Evolutionary conservation across 2,329 filamentous ascomycete genomes (phyloP), one percentile per base, ranked within the genome.

Genomic region (Clonostachys byssicola): DNA sequence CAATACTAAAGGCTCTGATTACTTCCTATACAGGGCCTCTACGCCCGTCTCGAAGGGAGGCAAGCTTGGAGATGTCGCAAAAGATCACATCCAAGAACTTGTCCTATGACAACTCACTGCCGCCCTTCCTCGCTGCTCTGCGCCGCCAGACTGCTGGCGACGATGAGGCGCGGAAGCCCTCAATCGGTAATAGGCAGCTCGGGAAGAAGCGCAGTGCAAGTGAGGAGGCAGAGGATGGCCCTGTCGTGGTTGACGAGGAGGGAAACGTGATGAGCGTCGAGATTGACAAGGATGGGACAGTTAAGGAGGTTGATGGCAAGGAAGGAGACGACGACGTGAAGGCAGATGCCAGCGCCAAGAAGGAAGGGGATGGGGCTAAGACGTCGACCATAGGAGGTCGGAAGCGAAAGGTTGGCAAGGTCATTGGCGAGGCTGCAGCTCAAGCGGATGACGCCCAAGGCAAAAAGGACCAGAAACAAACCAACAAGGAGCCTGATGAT

Each of bases 171-270:
- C 60, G 72, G 64, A 66, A 77, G 36, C 70, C 80, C 55, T 75
- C 81, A 47, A 38, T 17, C 6, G 70, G 67, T 6, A 71, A 70
- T 16, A 67, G 77, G 3, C 68, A 78, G n/a, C 68, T 73, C 43
- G 65, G 58, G 49, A 78, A 73, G 67, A 78, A 71, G 66, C 75
- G 74, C 35, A 80, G 78, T 14, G 80, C 71, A 49, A 83, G 85
- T 54, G 84, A 85, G 39, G 83, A 90, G 50, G 86, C 86, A 12
- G 88, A 92, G 55, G 88, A 92, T 62, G 85, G 76, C 44, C 89
- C 89, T 0, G 75, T 89, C 0, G 82, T 89, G 45, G 81, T 94
- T 5, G 80, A 92, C 54, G 88, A 90, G 60, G 74, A 78, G 5
- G 86, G 82, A 44, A 86, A 89, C 47, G 76, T 85, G 33, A 77